Conservation (phyloP, 2,329 filamentous ascomycete genomes). For the Dactylellina sp. region DNA sequence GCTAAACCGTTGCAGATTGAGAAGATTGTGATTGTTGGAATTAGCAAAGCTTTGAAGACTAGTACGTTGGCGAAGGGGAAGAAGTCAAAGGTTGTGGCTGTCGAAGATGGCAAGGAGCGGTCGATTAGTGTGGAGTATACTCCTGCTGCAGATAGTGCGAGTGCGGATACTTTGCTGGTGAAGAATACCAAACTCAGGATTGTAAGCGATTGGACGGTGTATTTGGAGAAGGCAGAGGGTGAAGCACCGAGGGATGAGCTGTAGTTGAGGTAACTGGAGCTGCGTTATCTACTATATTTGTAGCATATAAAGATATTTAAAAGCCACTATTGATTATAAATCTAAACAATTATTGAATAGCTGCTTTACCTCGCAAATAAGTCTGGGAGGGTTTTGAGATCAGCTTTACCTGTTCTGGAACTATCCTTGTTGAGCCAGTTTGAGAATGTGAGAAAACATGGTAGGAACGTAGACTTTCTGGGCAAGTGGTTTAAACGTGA, state of each 20-base stretch:
- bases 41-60: slow-evolving; percentile 25
- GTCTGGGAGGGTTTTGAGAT: no score
- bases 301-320: slow-evolving; percentile 2
- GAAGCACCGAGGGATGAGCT: slow-evolving; percentile 24
- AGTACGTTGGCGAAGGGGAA: slow-evolving; percentile 78
- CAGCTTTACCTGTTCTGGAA: no score
- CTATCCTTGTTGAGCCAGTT: no score
- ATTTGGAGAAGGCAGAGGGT: slow-evolving; percentile 67
- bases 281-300: no score
- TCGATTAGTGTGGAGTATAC: slow-evolving; percentile 74
- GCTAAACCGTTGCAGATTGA: slow-evolving; percentile 84
- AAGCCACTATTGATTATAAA: not conserved
- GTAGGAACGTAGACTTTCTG: no score
- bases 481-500: no score
- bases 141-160: slow-evolving; percentile 66
- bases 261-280: slow-evolving; percentile 17
- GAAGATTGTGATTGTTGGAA: slow-evolving; percentile 82
- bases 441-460: no score
- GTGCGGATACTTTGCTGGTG: slow-evolving; percentile 70
- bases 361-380: no score
- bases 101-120: slow-evolving; percentile 69
- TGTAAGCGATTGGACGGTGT: slow-evolving; percentile 71
- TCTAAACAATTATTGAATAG: no score
- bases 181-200: slow-evolving; percentile 73
- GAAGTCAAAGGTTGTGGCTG: slow-evolving; percentile 70